Conservation (phyloP, 495 filamentous ascomycete genomes). For the Aspergillus taichungensis region DNA sequence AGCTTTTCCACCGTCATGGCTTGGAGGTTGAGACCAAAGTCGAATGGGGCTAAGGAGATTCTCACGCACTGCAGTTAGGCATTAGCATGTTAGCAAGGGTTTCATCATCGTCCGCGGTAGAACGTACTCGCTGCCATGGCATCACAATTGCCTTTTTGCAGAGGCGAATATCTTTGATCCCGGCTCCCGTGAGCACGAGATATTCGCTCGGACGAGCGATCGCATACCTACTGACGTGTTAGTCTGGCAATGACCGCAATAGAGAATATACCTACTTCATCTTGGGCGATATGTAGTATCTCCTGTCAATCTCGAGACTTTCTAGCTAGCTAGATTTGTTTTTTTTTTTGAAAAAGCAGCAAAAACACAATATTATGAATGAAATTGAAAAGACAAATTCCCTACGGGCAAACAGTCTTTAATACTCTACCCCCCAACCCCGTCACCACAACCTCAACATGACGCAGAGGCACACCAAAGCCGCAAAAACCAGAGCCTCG, state of each 20-base stretch:
- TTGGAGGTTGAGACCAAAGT: conserved; percentile 66
- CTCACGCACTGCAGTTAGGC: conserved; percentile 19
- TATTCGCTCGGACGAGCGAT: conserved; percentile 44
- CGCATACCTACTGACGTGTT: conserved; percentile 17
- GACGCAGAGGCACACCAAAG: too few species aligned
- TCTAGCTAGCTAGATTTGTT: too few species aligned
- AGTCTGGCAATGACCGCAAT: background rate
- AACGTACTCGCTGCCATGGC: conserved; percentile 53
- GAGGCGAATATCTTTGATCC: conserved; percentile 61
- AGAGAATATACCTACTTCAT: too few species aligned
- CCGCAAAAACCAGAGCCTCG: too few species aligned
- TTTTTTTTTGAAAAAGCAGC: background rate
- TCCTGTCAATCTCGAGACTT: too few species aligned
- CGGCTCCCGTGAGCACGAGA: conserved; percentile 74
- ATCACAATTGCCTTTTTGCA: conserved; percentile 61
- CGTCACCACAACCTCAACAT: too few species aligned
- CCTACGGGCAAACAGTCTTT: background rate
- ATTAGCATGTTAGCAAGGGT: conserved; percentile 3
- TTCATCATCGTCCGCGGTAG: background rate
- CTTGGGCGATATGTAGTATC: too few species aligned
- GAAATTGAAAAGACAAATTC: background rate
- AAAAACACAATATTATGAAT: background rate
- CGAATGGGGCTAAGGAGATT: conserved; percentile 63
- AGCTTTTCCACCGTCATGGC: conserved; percentile 83
- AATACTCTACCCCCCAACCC: too few species aligned